These are phyloP conservation scores for Heritiera fomes DNA, from an alignment of 345 rosid genomes.

Conservation along the genomic window DNA sequence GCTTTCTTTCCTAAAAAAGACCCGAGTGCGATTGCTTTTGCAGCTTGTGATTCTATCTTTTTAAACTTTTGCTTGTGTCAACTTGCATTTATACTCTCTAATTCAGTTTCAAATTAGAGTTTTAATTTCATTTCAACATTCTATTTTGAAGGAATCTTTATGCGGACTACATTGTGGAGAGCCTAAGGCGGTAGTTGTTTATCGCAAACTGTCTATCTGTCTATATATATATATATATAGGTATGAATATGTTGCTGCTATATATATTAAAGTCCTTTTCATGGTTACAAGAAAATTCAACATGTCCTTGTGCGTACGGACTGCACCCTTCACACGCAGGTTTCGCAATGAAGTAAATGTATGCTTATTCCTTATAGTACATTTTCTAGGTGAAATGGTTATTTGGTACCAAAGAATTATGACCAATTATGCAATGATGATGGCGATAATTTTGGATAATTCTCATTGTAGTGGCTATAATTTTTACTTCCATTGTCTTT, in stretches of 20 bases:
- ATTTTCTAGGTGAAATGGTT: slow-evolving; percentile 22
- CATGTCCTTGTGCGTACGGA: neutral
- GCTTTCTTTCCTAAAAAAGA: neutral
- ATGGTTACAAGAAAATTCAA: slow-evolving; percentile 18
- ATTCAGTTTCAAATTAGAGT: neutral
- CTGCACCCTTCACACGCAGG: neutral
- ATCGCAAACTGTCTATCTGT: neutral
- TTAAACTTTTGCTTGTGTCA: neutral
- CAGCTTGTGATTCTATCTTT: neutral
- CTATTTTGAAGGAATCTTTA: slow-evolving; percentile 71
- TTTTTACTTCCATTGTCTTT: neutral
- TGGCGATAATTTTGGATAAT: slow-evolving; percentile 33
- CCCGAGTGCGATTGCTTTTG: neutral
- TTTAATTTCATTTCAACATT: slow-evolving; percentile 13
- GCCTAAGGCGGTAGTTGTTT: slow-evolving; percentile 55
- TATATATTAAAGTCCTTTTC: slow-evolving; percentile 13
- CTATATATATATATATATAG: neutral
- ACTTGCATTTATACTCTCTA: neutral
- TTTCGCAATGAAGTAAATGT: neutral
- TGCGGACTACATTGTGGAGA: slow-evolving; percentile 76
- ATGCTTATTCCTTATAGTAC: slow-evolving; percentile 5
- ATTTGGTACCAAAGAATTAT: neutral
- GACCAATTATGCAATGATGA: slow-evolving; percentile 31
- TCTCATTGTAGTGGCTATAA: slow-evolving; percentile 4
- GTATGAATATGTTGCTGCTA: slow-evolving; percentile 22